A percentile compares a stretch with the other conserved stretches of the same genome.
Conservation (phyloP, 257 asterid species). For the Fraxinus quadrangulata region DNA sequence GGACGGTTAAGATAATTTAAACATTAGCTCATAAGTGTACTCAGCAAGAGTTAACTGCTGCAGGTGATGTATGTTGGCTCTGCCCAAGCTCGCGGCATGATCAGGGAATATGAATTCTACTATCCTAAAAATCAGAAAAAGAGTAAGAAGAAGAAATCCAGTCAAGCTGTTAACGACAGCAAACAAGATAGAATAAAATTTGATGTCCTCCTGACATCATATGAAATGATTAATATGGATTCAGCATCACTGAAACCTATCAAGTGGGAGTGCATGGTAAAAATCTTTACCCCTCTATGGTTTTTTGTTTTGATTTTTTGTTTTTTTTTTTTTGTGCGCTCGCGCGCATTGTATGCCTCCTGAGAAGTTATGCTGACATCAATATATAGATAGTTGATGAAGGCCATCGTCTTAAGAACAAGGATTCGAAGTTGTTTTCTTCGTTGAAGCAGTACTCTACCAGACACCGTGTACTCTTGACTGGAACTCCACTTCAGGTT, state of each 20-base stretch:
- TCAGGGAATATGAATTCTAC: slow-evolving; percentile 85
- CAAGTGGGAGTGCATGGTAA: slow-evolving; percentile 97
- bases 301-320: no score
- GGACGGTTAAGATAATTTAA: slow-evolving; percentile 12
- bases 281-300: slow-evolving; percentile 15
- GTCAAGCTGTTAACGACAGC: slow-evolving; percentile 67
- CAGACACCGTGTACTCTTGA: slow-evolving; percentile 88
- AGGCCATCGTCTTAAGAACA: slow-evolving; percentile 97
- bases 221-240: slow-evolving; percentile 95
- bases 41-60: slow-evolving; percentile 38
- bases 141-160: slow-evolving; percentile 78
- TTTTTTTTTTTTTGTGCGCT: no score
- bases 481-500: slow-evolving; percentile 99
- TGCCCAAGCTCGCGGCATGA: slow-evolving; percentile 75
- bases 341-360: slow-evolving; percentile 20
- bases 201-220: slow-evolving; percentile 94
- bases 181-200: slow-evolving; percentile 91
- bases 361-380: slow-evolving; percentile 26
- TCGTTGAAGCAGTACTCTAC: slow-evolving; percentile 73
- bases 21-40: slow-evolving; percentile 20
- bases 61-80: slow-evolving; percentile 96
- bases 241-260: slow-evolving; percentile 77
- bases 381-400: slow-evolving; percentile 88
- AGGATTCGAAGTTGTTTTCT: slow-evolving; percentile 90
- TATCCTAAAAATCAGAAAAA: slow-evolving; percentile 78